Evolutionary conservation across 768 basidiomycete genomes (phyloP).

Genomic region (Hydnomerulius pinastri): DNA sequence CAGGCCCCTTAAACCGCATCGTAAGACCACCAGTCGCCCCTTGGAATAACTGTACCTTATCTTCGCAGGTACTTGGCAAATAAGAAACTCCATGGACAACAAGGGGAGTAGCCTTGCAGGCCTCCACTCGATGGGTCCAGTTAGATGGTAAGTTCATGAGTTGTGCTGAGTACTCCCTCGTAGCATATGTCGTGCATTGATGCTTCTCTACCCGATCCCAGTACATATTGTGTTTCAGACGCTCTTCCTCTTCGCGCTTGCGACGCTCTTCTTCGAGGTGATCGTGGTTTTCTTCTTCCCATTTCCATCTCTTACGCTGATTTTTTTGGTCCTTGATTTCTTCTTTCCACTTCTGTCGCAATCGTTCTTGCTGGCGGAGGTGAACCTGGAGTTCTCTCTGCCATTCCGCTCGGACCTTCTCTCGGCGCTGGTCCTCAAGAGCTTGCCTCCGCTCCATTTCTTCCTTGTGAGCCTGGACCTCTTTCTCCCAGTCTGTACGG

Average conservation of each 20-base stretch:
- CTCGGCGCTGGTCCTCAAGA: too few species aligned
- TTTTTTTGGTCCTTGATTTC: background rate
- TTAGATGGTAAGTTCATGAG: slow-evolving; percentile 28
- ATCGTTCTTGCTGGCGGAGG: background rate
- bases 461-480: too few species aligned
- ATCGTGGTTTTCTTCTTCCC: slow-evolving; percentile 8
- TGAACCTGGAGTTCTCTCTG: too few species aligned
- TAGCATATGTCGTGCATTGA: slow-evolving; percentile 28
- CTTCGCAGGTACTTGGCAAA: slow-evolving; percentile 24
- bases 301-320: slow-evolving; percentile 11
- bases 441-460: too few species aligned
- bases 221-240: slow-evolving; percentile 22
- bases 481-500: too few species aligned
- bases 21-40: background rate
- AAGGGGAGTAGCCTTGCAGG: slow-evolving; percentile 22
- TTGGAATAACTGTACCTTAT: slow-evolving; percentile 1
- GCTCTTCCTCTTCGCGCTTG: slow-evolving; percentile 23
- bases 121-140: slow-evolving; percentile 19
- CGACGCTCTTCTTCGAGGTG: slow-evolving; percentile 13
- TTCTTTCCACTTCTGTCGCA: background rate
- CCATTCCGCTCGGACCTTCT: too few species aligned
- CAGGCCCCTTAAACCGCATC: slow-evolving; percentile 8
- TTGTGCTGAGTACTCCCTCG: slow-evolving; percentile 30
- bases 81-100: slow-evolving; percentile 22
- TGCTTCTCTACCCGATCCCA: slow-evolving; percentile 20